Evolutionary conservation across 495 filamentous ascomycete genomes (phyloP).

Genomic region (Bacidia gigantensis): DNA sequence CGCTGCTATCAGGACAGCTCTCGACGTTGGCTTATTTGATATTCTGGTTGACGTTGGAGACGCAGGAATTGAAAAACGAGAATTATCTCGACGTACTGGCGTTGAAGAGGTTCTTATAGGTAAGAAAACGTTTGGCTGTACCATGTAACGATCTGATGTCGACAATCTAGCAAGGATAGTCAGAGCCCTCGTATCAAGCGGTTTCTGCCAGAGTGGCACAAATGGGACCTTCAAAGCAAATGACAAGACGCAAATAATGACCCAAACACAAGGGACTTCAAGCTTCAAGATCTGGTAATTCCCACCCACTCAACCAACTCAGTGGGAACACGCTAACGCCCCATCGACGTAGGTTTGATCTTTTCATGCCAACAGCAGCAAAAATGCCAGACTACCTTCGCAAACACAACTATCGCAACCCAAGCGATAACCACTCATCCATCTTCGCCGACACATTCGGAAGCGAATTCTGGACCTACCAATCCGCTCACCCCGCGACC

Average conservation of each 20-base stretch:
- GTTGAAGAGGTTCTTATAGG: neutral
- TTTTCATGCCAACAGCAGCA: neutral
- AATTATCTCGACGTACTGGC: neutral
- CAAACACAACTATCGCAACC: neutral
- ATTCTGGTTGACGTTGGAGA: neutral
- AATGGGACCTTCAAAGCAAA: neutral
- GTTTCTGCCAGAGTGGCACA: neutral
- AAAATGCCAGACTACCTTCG: neutral
- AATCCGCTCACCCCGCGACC: constrained; percentile 16
- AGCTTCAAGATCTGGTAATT: neutral
- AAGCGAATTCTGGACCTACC: constrained; percentile 16
- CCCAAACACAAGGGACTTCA: neutral
- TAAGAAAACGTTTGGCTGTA: neutral
- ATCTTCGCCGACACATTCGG: constrained; percentile 20
- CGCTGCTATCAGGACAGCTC: neutral
- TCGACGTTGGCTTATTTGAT: neutral
- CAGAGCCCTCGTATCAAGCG: neutral
- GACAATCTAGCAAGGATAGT: neutral
- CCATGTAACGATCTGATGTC: neutral
- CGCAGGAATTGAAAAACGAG: neutral
- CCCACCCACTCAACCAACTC: neutral
- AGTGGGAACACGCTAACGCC: neutral
- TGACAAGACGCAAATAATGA: neutral
- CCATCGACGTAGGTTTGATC: neutral
- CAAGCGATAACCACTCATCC: neutral